Evolutionary conservation across 2,329 filamentous ascomycete species (phyloP).

Genomic region (Alternaria panax): DNA sequence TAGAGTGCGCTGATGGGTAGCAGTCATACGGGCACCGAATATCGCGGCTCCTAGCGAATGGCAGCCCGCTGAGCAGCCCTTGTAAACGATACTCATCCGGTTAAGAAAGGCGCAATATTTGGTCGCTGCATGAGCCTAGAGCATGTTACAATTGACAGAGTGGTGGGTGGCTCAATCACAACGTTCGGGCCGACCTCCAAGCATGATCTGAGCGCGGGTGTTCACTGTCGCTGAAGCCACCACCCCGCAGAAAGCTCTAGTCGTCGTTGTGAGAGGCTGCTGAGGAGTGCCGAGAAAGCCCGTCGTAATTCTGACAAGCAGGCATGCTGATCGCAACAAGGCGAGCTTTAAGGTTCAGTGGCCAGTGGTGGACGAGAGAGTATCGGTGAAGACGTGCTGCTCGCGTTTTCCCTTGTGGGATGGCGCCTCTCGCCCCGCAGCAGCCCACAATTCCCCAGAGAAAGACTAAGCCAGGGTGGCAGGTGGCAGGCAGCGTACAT

Average conservation of each 20-base stretch:
- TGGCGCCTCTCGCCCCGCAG: conserved; percentile 31
- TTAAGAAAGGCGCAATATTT: background rate
- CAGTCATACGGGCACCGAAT: conserved; percentile 25
- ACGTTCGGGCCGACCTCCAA: conserved; percentile 6
- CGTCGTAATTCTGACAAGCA: conserved; percentile 10
- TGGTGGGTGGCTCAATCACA: background rate
- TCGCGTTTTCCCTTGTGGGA: conserved; percentile 23
- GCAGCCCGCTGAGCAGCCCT: conserved; percentile 6
- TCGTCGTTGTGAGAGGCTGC: conserved; percentile 2
- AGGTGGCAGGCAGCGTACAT: conserved; percentile 28
- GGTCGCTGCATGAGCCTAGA: background rate
- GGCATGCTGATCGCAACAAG: conserved; percentile 25
- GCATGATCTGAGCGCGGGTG: conserved; percentile 6
- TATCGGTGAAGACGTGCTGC: conserved; percentile 33
- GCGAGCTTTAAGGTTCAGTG: conserved; percentile 29
- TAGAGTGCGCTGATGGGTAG: conserved; percentile 27
- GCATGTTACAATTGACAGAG: background rate
- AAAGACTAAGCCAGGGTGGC: conserved; percentile 30
- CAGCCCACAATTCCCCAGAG: conserved; percentile 26
- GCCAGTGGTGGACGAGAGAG: conserved; percentile 38
- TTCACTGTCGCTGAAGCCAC: conserved; percentile 14
- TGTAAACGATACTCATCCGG: conserved; percentile 8
- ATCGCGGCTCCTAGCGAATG: conserved; percentile 21
- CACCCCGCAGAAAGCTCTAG: conserved; percentile 14
- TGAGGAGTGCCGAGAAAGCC: conserved; percentile 18